Percentiles rank a stretch among this genome's conserved stretches.
Conservation (phyloP, 2,329 filamentous ascomycete genomes). For the Diplodia intermedia region DNA sequence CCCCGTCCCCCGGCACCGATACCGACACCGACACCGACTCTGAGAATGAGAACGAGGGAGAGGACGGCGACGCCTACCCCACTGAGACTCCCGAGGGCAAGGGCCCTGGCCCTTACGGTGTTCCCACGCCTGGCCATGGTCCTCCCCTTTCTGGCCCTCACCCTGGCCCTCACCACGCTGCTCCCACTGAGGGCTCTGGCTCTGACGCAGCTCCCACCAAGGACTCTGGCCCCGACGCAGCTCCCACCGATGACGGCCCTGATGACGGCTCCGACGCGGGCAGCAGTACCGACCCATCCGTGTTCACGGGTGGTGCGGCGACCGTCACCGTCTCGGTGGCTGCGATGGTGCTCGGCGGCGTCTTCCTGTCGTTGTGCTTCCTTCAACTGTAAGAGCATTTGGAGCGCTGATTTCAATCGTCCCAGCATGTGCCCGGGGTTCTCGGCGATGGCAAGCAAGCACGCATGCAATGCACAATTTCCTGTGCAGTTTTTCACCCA, state of each 20-base stretch:
- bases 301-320: neutral
- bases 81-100: too few relatives aligned
- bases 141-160: too few relatives aligned
- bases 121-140: too few relatives aligned
- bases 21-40: neutral
- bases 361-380: neutral
- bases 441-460: neutral
- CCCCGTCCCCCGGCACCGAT: neutral
- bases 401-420: neutral
- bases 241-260: too few relatives aligned
- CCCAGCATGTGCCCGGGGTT: neutral
- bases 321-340: neutral
- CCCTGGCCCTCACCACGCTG: too few relatives aligned
- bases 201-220: too few relatives aligned
- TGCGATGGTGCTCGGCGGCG: neutral
- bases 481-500: neutral
- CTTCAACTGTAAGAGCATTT: conserved; percentile 1
- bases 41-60: neutral
- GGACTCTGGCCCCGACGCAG: too few relatives aligned
- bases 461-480: neutral
- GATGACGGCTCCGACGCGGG: neutral
- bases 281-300: neutral
- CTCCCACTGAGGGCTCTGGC: too few relatives aligned
- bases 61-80: too few relatives aligned
- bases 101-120: too few relatives aligned